phyloP scores from a whole-genome alignment of 441 rosid genomes.

The Corymbia calophylla region DNA sequence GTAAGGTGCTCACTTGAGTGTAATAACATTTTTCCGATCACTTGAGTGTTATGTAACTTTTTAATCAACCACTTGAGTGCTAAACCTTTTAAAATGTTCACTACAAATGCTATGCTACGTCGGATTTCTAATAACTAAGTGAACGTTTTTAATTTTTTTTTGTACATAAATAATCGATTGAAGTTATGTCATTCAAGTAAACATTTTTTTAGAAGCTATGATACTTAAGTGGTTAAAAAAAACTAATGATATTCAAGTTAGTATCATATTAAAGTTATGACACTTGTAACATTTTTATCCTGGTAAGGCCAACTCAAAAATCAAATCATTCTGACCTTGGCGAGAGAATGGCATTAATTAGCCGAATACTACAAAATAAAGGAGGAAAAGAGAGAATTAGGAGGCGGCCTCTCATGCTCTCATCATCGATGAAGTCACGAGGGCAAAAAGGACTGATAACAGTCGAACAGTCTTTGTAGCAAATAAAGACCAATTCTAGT shows the following conservation, averaged over 20 bases:
- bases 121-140: too few species aligned
- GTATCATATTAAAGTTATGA: fast-evolving
- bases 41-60: background rate
- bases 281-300: fast-evolving
- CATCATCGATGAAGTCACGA: background rate
- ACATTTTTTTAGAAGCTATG: background rate
- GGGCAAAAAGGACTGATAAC: background rate
- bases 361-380: background rate
- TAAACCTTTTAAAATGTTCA: too few species aligned
- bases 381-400: background rate
- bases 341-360: background rate
- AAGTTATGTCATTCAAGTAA: too few species aligned
- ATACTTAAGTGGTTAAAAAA: too few species aligned
- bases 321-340: background rate
- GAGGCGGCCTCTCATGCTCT: background rate
- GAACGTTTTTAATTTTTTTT: fast-evolving
- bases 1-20: background rate
- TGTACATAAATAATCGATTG: fast-evolving
- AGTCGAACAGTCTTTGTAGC: background rate
- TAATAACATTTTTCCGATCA: too few species aligned
- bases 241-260: fast-evolving
- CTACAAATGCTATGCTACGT: background rate
- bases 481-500: background rate
- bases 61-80: background rate
- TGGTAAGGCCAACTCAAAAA: fast-evolving